Conservation (phyloP, 2,329 filamentous ascomycete species). For the Alternaria postmessia region DNA sequence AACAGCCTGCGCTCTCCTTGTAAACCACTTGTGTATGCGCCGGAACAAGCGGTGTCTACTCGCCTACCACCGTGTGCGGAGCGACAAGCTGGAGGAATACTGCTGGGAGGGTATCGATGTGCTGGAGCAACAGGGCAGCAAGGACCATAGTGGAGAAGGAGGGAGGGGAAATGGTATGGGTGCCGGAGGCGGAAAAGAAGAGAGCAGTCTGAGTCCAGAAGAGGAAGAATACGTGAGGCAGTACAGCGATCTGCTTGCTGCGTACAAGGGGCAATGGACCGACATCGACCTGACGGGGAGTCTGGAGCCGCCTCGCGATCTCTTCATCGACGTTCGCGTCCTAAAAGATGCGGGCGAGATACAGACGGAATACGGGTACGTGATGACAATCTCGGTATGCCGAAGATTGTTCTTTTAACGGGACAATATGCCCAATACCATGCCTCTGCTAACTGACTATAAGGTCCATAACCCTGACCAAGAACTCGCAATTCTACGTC, state of each 20-base stretch:
- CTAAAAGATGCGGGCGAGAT: constrained; percentile 98
- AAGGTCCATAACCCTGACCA: constrained; percentile 93
- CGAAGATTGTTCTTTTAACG: not conserved
- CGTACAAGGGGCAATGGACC: constrained; percentile 98
- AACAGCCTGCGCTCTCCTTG: constrained; percentile 85
- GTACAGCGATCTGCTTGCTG: constrained; percentile 90
- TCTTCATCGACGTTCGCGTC: constrained; percentile 97
- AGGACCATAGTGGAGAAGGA: constrained; percentile 30
- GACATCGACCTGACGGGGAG: constrained; percentile 96
- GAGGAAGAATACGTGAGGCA: constrained; percentile 95
- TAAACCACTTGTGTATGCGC: constrained; percentile 94
- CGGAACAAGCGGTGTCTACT: constrained; percentile 95
- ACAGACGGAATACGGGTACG: constrained; percentile 97
- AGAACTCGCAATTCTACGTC: constrained; percentile 98
- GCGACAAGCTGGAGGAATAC: constrained; percentile 90
- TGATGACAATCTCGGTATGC: constrained; percentile 23
- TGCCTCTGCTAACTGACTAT: not conserved
- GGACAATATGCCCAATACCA: not conserved
- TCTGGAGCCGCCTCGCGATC: constrained; percentile 89
- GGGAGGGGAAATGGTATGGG: constrained; percentile 55
- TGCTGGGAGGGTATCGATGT: constrained; percentile 92
- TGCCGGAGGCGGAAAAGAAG: constrained; percentile 54
- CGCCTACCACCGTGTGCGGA: constrained; percentile 89
- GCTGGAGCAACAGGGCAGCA: constrained; percentile 64
- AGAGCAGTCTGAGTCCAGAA: constrained; percentile 88